phyloP scores from a whole-genome alignment of 768 basidiomycete genomes.

The Suillus ampliporus region DNA sequence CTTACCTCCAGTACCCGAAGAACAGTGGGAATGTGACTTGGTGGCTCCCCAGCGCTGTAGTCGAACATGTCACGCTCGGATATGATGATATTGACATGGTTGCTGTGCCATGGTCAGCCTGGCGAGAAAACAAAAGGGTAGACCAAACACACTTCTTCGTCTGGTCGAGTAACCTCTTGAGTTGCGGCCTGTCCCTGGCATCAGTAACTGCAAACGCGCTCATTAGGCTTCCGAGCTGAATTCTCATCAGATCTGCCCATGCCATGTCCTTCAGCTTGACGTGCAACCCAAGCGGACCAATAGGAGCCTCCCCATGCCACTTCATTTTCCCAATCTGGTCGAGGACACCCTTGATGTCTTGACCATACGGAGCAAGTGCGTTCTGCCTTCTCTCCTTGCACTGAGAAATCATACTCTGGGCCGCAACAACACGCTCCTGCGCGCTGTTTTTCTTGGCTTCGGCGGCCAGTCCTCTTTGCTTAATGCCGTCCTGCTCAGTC shows the following conservation, averaged over 20 bases:
- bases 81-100: conserved; percentile 59
- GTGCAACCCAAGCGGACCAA: conserved; percentile 81
- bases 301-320: conserved; percentile 71
- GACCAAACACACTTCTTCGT: conserved; percentile 67
- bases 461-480: conserved; percentile 41
- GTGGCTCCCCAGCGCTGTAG: conserved; percentile 75
- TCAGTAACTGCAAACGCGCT: conserved; percentile 79
- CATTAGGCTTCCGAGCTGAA: conserved; percentile 62
- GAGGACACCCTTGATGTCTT: conserved; percentile 62
- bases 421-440: conserved; percentile 49
- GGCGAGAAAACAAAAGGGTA: conserved; percentile 15
- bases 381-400: conserved; percentile 60
- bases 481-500: conserved; percentile 35
- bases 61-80: conserved; percentile 82
- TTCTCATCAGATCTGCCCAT: conserved; percentile 72
- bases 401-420: conserved; percentile 54
- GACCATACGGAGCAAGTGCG: conserved; percentile 65
- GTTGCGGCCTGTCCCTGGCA: conserved; percentile 56
- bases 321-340: conserved; percentile 51
- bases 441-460: conserved; percentile 40
- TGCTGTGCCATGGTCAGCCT: conserved; percentile 38
- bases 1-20: conserved; percentile 82
- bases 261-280: conserved; percentile 73
- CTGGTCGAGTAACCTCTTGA: conserved; percentile 62
- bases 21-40: conserved; percentile 66